Evolutionary conservation across 2,329 filamentous ascomycete genomes (phyloP).

Genomic region (Fusarium sp.): DNA sequence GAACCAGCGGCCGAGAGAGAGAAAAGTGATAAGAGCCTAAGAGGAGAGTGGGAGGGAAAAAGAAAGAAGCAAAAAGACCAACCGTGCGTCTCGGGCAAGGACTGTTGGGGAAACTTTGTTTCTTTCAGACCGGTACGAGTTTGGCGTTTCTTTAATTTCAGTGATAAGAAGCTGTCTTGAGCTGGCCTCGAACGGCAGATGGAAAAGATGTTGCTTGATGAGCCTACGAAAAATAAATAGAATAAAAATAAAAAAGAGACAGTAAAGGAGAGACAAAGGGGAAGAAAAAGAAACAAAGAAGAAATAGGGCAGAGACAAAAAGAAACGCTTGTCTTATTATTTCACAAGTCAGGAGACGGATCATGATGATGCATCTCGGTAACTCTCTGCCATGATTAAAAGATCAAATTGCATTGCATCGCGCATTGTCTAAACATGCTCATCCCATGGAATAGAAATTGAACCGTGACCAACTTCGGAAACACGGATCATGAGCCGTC

Average conservation of each 20-base stretch:
- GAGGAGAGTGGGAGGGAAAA: too few species aligned
- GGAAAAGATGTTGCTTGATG: slow-evolving; percentile 13
- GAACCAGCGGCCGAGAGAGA: slow-evolving; percentile 24
- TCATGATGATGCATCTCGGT: slow-evolving; percentile 8
- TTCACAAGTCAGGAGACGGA: slow-evolving; percentile 26
- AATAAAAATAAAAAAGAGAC: not conserved
- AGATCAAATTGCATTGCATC: not conserved
- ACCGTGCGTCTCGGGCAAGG: not conserved
- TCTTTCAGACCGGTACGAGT: not conserved
- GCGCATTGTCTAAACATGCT: slow-evolving; percentile 19
- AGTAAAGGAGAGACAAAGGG: slow-evolving; percentile 1
- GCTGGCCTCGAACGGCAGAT: slow-evolving; percentile 2
- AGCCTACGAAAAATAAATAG: too few species aligned
- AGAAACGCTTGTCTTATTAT: slow-evolving; percentile 8
- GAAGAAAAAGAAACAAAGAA: slow-evolving; percentile 8
- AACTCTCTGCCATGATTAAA: slow-evolving; percentile 9
- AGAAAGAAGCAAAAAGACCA: slow-evolving; percentile 10
- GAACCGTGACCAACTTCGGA: not conserved
- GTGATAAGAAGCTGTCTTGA: not conserved
- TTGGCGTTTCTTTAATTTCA: too few species aligned
- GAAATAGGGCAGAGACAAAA: slow-evolving; percentile 5
- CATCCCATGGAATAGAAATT: too few species aligned
- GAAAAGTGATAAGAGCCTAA: slow-evolving; percentile 20
- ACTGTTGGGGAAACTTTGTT: not conserved
- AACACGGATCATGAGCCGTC: slow-evolving; percentile 23